A percentile compares a stretch with the other conserved stretches of the same genome.
These are phyloP conservation scores for Neocatenulostroma microsporum DNA, from an alignment of 2,329 filamentous ascomycete genomes.

Conservation along the genomic window DNA sequence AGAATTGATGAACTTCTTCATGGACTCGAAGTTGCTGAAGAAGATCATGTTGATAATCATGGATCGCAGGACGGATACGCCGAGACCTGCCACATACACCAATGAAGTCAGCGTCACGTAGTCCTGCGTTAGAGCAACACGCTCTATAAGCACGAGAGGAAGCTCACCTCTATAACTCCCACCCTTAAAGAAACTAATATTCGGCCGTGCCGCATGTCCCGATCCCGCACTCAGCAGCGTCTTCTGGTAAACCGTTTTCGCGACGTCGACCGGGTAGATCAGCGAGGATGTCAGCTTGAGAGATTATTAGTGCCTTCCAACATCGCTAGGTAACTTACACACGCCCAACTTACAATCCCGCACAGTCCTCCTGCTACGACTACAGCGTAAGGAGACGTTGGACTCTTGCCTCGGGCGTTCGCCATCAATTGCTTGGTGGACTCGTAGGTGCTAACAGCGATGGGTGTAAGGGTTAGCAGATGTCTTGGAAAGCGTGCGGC, in stretches of 20 bases:
- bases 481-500: no score
- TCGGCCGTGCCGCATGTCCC: slow-evolving; percentile 47
- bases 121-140: not conserved
- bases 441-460: slow-evolving; percentile 86
- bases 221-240: slow-evolving; percentile 65
- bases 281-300: slow-evolving; percentile 18
- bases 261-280: slow-evolving; percentile 63
- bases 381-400: slow-evolving; percentile 73
- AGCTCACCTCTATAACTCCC: slow-evolving; percentile 67
- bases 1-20: slow-evolving; percentile 54
- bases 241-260: slow-evolving; percentile 78
- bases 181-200: slow-evolving; percentile 68
- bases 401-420: slow-evolving; percentile 62
- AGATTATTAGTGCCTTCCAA: slow-evolving; percentile 4
- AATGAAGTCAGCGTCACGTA: not conserved
- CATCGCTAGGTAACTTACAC: slow-evolving; percentile 44
- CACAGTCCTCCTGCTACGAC: slow-evolving; percentile 72
- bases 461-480: no score
- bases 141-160: not conserved
- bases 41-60: slow-evolving; percentile 82
- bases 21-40: slow-evolving; percentile 79
- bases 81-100: slow-evolving; percentile 47
- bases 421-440: slow-evolving; percentile 75
- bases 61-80: slow-evolving; percentile 74
- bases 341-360: slow-evolving; percentile 77